A percentile compares a stretch with the other conserved stretches of the same genome.
Evolutionary conservation across 1,284 basidiomycete genomes (phyloP).

Genomic region (Naganishia liquefaciens): DNA sequence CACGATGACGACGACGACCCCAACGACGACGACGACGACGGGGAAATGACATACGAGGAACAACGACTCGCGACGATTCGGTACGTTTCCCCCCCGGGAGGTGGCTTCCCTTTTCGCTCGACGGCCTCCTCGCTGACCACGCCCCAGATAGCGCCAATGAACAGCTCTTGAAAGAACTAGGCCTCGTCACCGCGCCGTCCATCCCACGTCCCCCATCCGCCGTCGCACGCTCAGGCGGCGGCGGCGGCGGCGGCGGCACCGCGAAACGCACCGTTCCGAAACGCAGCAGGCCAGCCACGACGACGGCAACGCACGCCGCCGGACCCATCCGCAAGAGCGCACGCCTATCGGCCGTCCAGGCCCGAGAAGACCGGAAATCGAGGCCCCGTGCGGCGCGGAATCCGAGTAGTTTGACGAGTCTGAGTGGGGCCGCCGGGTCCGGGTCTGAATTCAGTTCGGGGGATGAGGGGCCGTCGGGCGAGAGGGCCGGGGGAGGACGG

Average conservation of each 20-base stretch:
- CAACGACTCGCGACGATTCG: constrained; percentile 52
- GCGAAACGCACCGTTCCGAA: constrained; percentile 28
- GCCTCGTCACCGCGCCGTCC: constrained; percentile 34
- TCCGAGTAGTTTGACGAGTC: constrained; percentile 1
- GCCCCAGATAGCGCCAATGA: constrained; percentile 37
- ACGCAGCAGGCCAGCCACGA: constrained; percentile 3
- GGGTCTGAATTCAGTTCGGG: constrained; percentile 13
- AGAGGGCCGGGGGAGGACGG: constrained; percentile 16
- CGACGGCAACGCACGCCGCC: too few relatives aligned
- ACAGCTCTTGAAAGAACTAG: constrained; percentile 40
- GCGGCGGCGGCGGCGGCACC: constrained; percentile 31
- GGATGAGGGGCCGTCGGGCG: background rate
- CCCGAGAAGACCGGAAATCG: constrained; percentile 6
- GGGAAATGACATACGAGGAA: constrained; percentile 41
- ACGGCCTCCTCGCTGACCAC: constrained; percentile 4
- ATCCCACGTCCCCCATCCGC: constrained; percentile 27
- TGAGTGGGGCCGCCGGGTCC: constrained; percentile 19
- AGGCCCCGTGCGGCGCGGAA: background rate
- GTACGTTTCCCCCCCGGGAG: constrained; percentile 44
- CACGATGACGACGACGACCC: too few relatives aligned
- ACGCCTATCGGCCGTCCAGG: constrained; percentile 8
- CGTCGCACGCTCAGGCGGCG: too few relatives aligned
- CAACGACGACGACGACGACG: too few relatives aligned
- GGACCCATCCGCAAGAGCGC: constrained; percentile 5
- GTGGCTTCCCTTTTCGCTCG: constrained; percentile 39